Conservation (phyloP, 768 basidiomycete species). For the Russula brevipes region DNA sequence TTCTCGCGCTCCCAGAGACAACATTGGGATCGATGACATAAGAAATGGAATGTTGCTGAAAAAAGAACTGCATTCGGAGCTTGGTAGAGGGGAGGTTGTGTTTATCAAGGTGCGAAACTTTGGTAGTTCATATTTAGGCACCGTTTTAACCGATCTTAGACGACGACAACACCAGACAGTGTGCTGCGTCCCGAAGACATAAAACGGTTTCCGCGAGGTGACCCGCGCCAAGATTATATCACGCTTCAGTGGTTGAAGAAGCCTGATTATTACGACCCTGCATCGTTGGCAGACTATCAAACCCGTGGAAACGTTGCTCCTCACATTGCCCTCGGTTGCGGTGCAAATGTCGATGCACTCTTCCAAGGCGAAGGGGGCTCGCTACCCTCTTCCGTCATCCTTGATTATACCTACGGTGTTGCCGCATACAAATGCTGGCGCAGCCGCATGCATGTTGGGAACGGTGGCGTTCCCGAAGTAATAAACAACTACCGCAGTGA, state of each 20-base stretch:
- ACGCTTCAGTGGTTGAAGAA: neutral
- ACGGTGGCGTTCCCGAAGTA: neutral
- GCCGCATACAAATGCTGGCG: too few relatives aligned
- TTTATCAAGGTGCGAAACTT: slow-evolving; percentile 1
- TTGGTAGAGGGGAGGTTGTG: neutral
- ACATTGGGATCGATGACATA: neutral
- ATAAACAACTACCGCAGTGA: neutral
- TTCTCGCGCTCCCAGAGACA: too few relatives aligned
- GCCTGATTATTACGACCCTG: neutral
- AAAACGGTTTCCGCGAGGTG: neutral
- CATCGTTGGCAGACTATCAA: neutral
- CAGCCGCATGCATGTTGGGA: neutral
- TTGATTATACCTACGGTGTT: too few relatives aligned
- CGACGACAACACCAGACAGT: neutral
- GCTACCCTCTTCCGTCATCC: too few relatives aligned
- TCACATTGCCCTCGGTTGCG: neutral
- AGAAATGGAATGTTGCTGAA: neutral
- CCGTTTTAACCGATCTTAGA: slow-evolving; percentile 1
- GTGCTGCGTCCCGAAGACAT: neutral
- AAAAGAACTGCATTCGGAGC: neutral
- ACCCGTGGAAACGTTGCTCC: neutral
- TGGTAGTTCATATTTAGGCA: neutral
- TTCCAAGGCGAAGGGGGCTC: neutral
- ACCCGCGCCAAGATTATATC: neutral
- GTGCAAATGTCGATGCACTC: neutral